phyloP scores from a whole-genome alignment of 2,329 filamentous ascomycete species.

The Parastagonospora avenae region DNA sequence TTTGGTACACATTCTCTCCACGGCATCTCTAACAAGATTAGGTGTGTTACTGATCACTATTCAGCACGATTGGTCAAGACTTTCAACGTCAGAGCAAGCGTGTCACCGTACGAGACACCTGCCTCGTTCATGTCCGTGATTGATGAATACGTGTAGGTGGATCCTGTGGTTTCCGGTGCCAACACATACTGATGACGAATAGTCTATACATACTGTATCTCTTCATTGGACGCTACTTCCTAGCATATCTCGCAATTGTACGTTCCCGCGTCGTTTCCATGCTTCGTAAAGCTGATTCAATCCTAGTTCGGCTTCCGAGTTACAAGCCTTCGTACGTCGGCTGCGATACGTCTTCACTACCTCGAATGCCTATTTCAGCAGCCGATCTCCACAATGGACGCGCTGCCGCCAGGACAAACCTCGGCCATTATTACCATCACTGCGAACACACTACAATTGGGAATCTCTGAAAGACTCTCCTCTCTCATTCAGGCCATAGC shows the following conservation, averaged over 20 bases:
- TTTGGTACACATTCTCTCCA: constrained; percentile 51
- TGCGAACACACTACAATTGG: constrained; percentile 32
- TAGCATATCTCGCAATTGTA: constrained; percentile 63
- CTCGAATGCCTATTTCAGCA: constrained; percentile 28
- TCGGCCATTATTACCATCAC: constrained; percentile 35
- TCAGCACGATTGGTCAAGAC: constrained; percentile 21
- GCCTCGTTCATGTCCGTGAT: constrained; percentile 17
- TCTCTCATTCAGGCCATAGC: constrained; percentile 31
- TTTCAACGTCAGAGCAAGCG: constrained; percentile 10
- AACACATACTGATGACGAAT: background rate
- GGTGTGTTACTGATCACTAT: background rate
- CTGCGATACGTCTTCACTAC: constrained; percentile 31
- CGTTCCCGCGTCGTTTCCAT: constrained; percentile 2
- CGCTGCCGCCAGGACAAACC: constrained; percentile 33
- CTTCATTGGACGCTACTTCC: constrained; percentile 59
- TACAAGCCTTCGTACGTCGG: constrained; percentile 31
- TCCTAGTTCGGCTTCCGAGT: constrained; percentile 31
- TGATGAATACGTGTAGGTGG: constrained; percentile 23
- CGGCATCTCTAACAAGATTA: constrained; percentile 15
- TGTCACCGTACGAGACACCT: constrained; percentile 2
- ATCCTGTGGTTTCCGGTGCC: background rate
- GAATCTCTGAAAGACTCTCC: constrained; percentile 35
- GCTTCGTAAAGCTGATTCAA: constrained; percentile 2
- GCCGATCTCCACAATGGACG: constrained; percentile 31
- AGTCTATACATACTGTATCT: constrained; percentile 60